A percentile compares a stretch with the other conserved stretches of the same genome.
These are phyloP conservation scores for Exophiala viscosa DNA, from an alignment of 2,329 filamentous ascomycete species.

Conservation along the genomic window DNA sequence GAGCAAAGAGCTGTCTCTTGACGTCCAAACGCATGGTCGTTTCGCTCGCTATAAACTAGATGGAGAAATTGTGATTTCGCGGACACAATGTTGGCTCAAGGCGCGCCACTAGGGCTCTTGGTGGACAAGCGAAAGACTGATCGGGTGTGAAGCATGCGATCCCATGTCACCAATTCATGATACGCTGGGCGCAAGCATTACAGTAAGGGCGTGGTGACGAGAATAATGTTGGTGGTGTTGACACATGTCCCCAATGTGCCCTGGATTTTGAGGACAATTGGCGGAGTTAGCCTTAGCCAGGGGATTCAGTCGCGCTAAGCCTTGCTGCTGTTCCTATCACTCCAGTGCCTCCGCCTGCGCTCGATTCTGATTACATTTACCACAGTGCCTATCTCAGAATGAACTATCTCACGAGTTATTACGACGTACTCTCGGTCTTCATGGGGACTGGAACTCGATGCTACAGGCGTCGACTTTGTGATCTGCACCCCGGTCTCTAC, in stretches of 20 bases:
- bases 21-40: constrained; percentile 28
- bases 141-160: constrained; percentile 1
- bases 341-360: too few species aligned
- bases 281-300: too few species aligned
- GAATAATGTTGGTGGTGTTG: constrained; percentile 7
- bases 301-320: too few species aligned
- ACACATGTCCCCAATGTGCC: constrained; percentile 16
- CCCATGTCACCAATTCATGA: constrained; percentile 23
- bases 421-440: too few species aligned
- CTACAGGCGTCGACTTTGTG: too few species aligned
- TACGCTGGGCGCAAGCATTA: constrained; percentile 1
- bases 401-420: too few species aligned
- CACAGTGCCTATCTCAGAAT: too few species aligned
- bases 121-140: constrained; percentile 1
- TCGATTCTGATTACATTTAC: too few species aligned
- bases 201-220: not conserved
- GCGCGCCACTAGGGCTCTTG: not conserved
- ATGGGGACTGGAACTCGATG: too few species aligned
- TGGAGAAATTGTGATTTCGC: not conserved
- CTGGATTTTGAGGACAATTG: not conserved
- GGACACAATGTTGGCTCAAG: constrained; percentile 9
- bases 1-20: constrained; percentile 27
- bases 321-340: too few species aligned
- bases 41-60: constrained; percentile 2
- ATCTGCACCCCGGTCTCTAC: too few species aligned